phyloP scores from a whole-genome alignment of 768 basidiomycete species.

The Mycena capillaripes region DNA sequence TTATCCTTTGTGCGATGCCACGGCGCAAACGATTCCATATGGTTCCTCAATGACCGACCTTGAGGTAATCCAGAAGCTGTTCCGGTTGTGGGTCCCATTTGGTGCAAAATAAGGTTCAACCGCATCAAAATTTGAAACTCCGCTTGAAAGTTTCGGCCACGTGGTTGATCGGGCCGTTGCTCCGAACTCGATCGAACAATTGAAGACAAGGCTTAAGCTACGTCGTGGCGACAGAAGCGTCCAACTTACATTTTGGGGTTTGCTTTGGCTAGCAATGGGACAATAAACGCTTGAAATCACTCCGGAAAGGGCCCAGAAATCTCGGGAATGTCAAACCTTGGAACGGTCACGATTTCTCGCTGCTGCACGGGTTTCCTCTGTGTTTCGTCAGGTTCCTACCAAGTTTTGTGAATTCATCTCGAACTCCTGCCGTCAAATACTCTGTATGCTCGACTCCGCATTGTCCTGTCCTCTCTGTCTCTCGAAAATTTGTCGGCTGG shows the following conservation, averaged over 20 bases:
- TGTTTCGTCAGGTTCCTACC: too few species aligned
- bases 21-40: background rate
- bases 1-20: too few species aligned
- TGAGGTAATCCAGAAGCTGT: background rate
- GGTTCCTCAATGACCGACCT: too few species aligned
- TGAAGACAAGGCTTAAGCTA: constrained; percentile 2
- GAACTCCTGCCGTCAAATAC: background rate
- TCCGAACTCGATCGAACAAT: constrained; percentile 33
- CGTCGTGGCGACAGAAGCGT: background rate
- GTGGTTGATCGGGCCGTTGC: constrained; percentile 1
- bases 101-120: background rate
- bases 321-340: background rate
- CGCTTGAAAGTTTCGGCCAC: background rate
- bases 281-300: background rate
- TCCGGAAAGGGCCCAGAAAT: background rate
- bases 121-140: constrained; percentile 1
- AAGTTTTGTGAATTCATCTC: background rate
- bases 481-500: constrained; percentile 1
- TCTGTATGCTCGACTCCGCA: background rate
- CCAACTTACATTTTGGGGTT: background rate
- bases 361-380: too few species aligned
- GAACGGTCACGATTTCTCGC: too few species aligned
- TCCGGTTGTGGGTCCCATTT: background rate
- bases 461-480: background rate
- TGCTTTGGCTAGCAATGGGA: background rate